A percentile compares a stretch with the other conserved stretches of the same genome.
phyloP scores from a whole-genome alignment of 805 yeast genomes.

The Cyberlindnera mississippiensis region DNA sequence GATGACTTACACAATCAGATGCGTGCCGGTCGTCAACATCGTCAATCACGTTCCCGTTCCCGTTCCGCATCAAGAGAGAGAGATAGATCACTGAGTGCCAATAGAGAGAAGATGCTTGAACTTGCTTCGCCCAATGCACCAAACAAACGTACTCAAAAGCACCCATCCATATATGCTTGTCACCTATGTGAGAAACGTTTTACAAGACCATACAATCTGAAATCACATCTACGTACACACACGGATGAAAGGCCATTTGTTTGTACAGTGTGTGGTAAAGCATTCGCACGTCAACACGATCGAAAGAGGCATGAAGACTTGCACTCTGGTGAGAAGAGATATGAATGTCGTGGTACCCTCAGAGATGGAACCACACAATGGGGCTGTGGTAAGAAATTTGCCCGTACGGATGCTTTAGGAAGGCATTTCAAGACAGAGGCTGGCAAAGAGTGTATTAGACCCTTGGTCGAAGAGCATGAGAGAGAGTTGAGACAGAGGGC shows the following conservation, averaged over 20 bases:
- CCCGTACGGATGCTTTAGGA: conserved; percentile 74
- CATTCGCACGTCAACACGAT: conserved; percentile 79
- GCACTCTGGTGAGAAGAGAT: conserved; percentile 73
- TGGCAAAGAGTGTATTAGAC: conserved; percentile 68
- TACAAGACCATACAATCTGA: conserved; percentile 89
- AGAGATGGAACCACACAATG: conserved; percentile 51
- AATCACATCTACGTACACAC: conserved; percentile 88
- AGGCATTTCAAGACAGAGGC: conserved; percentile 79
- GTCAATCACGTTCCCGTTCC: conserved; percentile 29
- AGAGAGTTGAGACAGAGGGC: conserved; percentile 20
- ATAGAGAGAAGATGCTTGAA: conserved; percentile 55
- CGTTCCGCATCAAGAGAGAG: conserved; percentile 21
- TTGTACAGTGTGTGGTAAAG: conserved; percentile 72
- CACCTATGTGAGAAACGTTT: conserved; percentile 80
- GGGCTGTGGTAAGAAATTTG: conserved; percentile 83
- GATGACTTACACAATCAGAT: conserved; percentile 20
- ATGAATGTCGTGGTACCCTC: conserved; percentile 63
- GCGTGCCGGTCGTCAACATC: conserved; percentile 35
- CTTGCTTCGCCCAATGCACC: conserved; percentile 56
- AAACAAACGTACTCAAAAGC: conserved; percentile 58
- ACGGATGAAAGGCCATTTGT: conserved; percentile 78
- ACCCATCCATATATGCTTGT: conserved; percentile 75
- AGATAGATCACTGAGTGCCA: conserved; percentile 30
- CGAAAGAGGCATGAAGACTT: conserved; percentile 71
- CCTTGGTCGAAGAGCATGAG: conserved; percentile 57